Evolutionary conservation across 2,329 filamentous ascomycete species (phyloP), one percentile per base, ranked within the genome.

Genomic region (Trichothecium sympodiale): DNA sequence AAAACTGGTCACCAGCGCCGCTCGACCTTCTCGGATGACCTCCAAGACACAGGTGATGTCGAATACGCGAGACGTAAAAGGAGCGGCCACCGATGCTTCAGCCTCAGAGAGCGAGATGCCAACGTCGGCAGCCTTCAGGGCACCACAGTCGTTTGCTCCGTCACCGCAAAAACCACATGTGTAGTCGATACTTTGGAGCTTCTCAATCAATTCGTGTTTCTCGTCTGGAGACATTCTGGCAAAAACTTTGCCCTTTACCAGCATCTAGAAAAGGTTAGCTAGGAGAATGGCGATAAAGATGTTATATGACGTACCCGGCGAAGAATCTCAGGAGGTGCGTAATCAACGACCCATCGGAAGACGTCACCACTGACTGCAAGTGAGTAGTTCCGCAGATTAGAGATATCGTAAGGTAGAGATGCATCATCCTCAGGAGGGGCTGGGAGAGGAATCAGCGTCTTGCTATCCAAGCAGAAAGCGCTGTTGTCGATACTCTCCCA

Each of bases 161-260:
- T 98, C 91, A 31, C 91, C 91, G 50, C 91, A 98, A 61, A 98
- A 98, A 18, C 91, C 91, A 46, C 79, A 85, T 47, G 84, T 94
- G 57, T 95, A 98, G 54, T 88, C 89, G 44, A 98, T 86, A 48
- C 83, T 89, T 55, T 98, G 93, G 4, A 98, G 70, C 56, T 95
- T 98, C 56, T 96, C 91, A 3, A 98, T 87, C 2, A 98, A 67
- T 56, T 98, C 93, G 53, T 95, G 88, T 56, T 98, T 98, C 58
- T 98, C 91, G 53, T 98, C 93, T 0, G 91, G 93, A 2, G 89
- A 96, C 91, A 98, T 98, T 47, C 91, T 82, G 4, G 91, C 93
- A 57, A 94, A 98, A 2, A 98, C 86, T 57, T 91, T 89, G 17
- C 89, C 88, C 36, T 74, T 75, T 26, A 94, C 80, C 37, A 98